A percentile compares a stretch with the other conserved stretches of the same genome.
Evolutionary conservation across 2,329 filamentous ascomycete species (phyloP).

Genomic region (Colletotrichum melonis): DNA sequence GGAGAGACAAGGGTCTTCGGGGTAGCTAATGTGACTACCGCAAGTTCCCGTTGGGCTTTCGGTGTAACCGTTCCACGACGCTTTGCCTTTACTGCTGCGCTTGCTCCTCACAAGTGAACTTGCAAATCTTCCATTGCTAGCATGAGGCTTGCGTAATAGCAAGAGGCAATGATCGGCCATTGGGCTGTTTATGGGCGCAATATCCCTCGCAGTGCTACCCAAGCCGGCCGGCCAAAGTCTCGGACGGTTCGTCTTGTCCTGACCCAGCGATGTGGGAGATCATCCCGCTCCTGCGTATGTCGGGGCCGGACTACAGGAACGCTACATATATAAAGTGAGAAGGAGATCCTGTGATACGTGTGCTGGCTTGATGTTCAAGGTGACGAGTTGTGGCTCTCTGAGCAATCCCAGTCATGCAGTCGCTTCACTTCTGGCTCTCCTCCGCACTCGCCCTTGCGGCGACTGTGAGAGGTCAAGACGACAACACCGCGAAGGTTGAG

Average conservation of each 20-base stretch:
- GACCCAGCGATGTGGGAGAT: slow-evolving; percentile 6
- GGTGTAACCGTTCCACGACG: slow-evolving; percentile 23
- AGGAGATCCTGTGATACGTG: background rate
- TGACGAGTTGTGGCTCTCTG: background rate
- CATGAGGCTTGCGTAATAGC: slow-evolving; percentile 4
- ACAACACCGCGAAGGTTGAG: slow-evolving; percentile 10
- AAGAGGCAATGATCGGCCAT: slow-evolving; percentile 12
- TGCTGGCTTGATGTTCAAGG: background rate
- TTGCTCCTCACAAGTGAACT: background rate
- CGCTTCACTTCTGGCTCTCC: slow-evolving; percentile 19
- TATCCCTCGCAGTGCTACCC: slow-evolving; percentile 15
- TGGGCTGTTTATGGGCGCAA: background rate
- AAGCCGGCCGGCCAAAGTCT: slow-evolving; percentile 18
- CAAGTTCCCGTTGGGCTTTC: slow-evolving; percentile 5
- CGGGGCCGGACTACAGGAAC: background rate
- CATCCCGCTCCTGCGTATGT: background rate
- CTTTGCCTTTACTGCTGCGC: slow-evolving; percentile 14
- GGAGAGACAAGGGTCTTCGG: slow-evolving; percentile 27
- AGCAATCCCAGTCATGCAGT: slow-evolving; percentile 6
- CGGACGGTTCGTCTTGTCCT: background rate
- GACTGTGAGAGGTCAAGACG: slow-evolving; percentile 10
- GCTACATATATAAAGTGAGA: slow-evolving; percentile 5
- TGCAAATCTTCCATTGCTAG: background rate
- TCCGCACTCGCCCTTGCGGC: slow-evolving; percentile 23
- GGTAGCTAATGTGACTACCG: slow-evolving; percentile 7